phyloP scores from a whole-genome alignment of 768 basidiomycete genomes.

The Asterophora lycoperdoides region DNA sequence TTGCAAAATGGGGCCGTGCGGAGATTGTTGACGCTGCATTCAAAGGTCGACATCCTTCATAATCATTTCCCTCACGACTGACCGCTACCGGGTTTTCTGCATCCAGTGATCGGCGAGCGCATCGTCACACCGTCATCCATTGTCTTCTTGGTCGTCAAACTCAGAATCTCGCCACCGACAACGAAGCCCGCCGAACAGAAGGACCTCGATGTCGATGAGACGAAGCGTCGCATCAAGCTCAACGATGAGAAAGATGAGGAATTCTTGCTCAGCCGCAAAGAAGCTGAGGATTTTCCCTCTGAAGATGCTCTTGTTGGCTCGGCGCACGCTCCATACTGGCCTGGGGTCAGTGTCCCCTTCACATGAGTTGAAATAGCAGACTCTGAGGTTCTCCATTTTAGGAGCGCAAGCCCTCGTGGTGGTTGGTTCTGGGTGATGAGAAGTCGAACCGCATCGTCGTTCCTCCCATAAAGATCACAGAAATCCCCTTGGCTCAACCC shows the following conservation, averaged over 20 bases:
- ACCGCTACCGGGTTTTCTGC: background rate
- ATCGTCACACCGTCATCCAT: slow-evolving; percentile 84
- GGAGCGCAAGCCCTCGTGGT: slow-evolving; percentile 90
- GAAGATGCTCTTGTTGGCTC: slow-evolving; percentile 43
- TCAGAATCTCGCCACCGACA: slow-evolving; percentile 63
- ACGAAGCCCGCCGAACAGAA: slow-evolving; percentile 27
- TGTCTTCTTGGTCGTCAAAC: slow-evolving; percentile 80
- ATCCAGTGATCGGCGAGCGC: slow-evolving; percentile 83
- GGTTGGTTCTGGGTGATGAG: slow-evolving; percentile 85
- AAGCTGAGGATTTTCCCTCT: slow-evolving; percentile 53
- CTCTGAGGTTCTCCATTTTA: slow-evolving; percentile 23
- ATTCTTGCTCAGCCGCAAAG: slow-evolving; percentile 60
- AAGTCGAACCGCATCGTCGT: slow-evolving; percentile 83
- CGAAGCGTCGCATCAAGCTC: slow-evolving; percentile 39
- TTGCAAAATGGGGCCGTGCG: slow-evolving; percentile 67
- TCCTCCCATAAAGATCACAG: slow-evolving; percentile 76
- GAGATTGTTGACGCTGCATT: slow-evolving; percentile 82
- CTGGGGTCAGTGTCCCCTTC: slow-evolving; percentile 51
- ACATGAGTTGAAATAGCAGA: background rate
- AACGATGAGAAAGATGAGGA: slow-evolving; percentile 65
- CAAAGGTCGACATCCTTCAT: slow-evolving; percentile 54
- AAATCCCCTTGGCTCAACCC: slow-evolving; percentile 63
- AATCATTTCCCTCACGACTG: background rate
- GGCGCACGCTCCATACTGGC: slow-evolving; percentile 95
- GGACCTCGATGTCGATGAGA: slow-evolving; percentile 44